Conservation (phyloP, 768 basidiomycete genomes). For the Lactarius indigo region DNA sequence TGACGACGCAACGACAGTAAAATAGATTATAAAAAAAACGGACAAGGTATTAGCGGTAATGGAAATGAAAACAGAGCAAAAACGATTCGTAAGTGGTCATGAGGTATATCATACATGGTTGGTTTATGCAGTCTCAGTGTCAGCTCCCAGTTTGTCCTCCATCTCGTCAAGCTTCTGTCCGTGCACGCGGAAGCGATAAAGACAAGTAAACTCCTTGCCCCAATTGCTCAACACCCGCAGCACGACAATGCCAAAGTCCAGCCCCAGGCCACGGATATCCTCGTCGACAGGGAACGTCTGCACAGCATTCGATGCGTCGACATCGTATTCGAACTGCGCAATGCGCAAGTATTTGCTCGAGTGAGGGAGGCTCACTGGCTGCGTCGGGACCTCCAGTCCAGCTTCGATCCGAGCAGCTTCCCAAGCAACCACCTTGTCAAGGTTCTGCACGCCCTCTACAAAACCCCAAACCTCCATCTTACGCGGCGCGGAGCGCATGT, state of each 20-base stretch:
- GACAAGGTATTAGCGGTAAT: slow-evolving; percentile 11
- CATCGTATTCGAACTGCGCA: slow-evolving; percentile 47
- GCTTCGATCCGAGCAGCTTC: slow-evolving; percentile 33
- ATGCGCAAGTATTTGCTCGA: slow-evolving; percentile 39
- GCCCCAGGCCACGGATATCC: slow-evolving; percentile 61
- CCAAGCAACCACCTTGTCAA: slow-evolving; percentile 57
- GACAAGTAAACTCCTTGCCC: slow-evolving; percentile 83
- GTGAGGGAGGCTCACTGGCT: slow-evolving; percentile 33
- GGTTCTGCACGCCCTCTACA: slow-evolving; percentile 74
- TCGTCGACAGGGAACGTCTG: slow-evolving; percentile 49
- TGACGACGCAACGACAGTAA: slow-evolving; percentile 13
- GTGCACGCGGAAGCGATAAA: slow-evolving; percentile 84
- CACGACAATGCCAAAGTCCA: slow-evolving; percentile 85
- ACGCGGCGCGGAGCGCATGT: slow-evolving; percentile 75
- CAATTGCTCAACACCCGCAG: slow-evolving; percentile 82
- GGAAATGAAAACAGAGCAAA: background rate
- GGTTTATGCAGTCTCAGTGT: slow-evolving; percentile 8
- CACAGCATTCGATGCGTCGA: slow-evolving; percentile 37
- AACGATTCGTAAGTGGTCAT: slow-evolving; percentile 10
- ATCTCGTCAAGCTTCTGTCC: slow-evolving; percentile 44
- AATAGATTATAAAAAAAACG: slow-evolving; percentile 24
- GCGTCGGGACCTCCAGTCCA: slow-evolving; percentile 27
- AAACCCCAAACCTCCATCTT: slow-evolving; percentile 91
- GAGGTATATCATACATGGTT: background rate
- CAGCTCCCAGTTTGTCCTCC: background rate